Evolutionary conservation across 1,284 basidiomycete genomes (phyloP).

Genomic region (Volvariella surrecta): DNA sequence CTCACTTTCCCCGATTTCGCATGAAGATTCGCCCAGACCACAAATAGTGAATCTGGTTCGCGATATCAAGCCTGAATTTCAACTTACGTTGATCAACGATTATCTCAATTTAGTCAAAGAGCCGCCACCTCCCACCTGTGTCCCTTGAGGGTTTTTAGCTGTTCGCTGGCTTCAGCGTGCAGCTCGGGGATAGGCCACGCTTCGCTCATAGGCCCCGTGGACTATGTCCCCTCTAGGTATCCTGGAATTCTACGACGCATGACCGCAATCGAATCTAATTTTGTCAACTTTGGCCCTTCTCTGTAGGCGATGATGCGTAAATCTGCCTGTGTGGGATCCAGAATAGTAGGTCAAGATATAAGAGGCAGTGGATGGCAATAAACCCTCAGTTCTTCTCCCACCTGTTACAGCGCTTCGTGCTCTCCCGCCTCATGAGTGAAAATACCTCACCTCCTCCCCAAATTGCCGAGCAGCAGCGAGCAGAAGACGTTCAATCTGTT

Average conservation of each 20-base stretch:
- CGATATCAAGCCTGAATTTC: too few species aligned
- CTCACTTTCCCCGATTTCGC: too few species aligned
- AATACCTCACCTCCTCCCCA: slow-evolving; percentile 8
- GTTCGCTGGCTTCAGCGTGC: slow-evolving; percentile 19
- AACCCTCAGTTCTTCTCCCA: slow-evolving; percentile 2
- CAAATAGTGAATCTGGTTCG: too few species aligned
- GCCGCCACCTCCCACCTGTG: background rate
- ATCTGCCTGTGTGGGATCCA: too few species aligned
- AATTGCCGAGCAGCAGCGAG: slow-evolving; percentile 5
- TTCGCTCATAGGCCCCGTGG: background rate
- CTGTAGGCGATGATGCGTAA: too few species aligned
- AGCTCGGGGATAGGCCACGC: slow-evolving; percentile 4
- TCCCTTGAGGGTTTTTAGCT: slow-evolving; percentile 27
- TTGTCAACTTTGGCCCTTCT: background rate
- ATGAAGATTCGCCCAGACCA: too few species aligned
- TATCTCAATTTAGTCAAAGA: too few species aligned
- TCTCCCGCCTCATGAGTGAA: slow-evolving; percentile 10
- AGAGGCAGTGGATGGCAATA: slow-evolving; percentile 2
- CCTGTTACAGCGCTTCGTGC: slow-evolving; percentile 5
- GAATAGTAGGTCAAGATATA: slow-evolving; percentile 4
- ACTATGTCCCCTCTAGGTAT: background rate
- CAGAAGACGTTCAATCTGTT: background rate
- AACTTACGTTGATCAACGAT: too few species aligned
- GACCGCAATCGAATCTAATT: background rate
- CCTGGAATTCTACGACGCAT: background rate